Evolutionary conservation across 257 asterid genomes (phyloP).

Genomic region (Primulina tabacum): DNA sequence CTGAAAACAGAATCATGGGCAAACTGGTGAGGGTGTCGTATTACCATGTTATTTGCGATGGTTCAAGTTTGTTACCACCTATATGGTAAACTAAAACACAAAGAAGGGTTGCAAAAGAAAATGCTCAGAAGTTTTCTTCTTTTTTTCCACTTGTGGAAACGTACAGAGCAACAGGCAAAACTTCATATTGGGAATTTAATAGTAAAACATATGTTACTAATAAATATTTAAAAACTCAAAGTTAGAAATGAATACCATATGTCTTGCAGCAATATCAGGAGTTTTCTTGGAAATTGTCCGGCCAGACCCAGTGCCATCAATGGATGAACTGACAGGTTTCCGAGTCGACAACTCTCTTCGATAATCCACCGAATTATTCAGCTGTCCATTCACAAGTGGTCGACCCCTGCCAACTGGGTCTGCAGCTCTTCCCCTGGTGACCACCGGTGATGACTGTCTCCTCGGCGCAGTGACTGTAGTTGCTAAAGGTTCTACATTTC

Average conservation of each 20-base stretch:
- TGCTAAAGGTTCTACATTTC: constrained; percentile 45
- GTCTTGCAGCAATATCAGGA: constrained; percentile 86
- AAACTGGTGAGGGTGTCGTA: background rate
- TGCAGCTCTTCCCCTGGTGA: constrained; percentile 68
- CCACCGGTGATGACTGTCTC: constrained; percentile 79
- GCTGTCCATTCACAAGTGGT: constrained; percentile 51
- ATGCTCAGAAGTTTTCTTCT: background rate
- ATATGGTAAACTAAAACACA: background rate
- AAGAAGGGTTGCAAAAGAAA: background rate
- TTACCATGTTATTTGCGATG: background rate
- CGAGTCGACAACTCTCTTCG: constrained; percentile 61
- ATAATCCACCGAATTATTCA: constrained; percentile 48
- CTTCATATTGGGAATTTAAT: background rate
- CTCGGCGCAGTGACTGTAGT: constrained; percentile 42
- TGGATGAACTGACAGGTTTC: constrained; percentile 70
- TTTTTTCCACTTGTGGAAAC: background rate
- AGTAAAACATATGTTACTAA: background rate
- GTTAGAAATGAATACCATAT: constrained; percentile 62
- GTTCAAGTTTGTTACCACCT: background rate
- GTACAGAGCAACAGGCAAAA: constrained; percentile 9
- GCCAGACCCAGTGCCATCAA: constrained; percentile 80
- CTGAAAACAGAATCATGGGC: background rate
- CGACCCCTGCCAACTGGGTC: constrained; percentile 71
- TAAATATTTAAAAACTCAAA: constrained; percentile 11
- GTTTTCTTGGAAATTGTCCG: constrained; percentile 88